Evolutionary conservation across 2,329 filamentous ascomycete genomes (phyloP).

Genomic region (Canariomyces notabilis): DNA sequence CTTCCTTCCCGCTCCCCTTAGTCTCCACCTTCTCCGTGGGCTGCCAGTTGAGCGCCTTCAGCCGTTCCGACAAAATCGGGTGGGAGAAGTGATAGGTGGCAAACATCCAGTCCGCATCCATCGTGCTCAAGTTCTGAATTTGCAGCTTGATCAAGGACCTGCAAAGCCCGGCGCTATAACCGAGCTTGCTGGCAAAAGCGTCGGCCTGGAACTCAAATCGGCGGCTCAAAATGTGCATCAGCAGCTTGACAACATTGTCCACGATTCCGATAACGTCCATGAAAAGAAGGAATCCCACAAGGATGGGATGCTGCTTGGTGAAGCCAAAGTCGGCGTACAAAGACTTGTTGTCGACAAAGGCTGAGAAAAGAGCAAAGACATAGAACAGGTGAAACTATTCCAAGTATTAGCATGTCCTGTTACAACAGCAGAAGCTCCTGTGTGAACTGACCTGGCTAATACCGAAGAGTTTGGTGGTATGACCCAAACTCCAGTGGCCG

Average conservation of each 20-base stretch:
- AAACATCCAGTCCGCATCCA: constrained; percentile 99
- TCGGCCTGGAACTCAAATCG: constrained; percentile 97
- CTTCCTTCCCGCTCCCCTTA: constrained; percentile 35
- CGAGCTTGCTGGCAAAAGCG: constrained; percentile 77
- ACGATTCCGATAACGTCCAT: constrained; percentile 93
- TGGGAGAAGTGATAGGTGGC: constrained; percentile 98
- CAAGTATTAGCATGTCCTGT: not conserved
- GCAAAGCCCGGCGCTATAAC: constrained; percentile 78
- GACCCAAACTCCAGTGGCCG: constrained; percentile 93
- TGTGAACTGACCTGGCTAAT: constrained; percentile 65
- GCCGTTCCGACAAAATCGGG: constrained; percentile 87
- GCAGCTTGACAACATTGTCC: constrained; percentile 87
- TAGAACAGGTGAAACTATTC: constrained; percentile 85
- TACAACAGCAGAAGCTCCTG: not conserved
- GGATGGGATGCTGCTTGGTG: constrained; percentile 74
- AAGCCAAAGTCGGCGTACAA: constrained; percentile 93
- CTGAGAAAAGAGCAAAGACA: constrained; percentile 92
- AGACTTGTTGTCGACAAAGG: constrained; percentile 93
- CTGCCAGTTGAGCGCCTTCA: constrained; percentile 87
- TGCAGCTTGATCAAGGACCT: constrained; percentile 92
- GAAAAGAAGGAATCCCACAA: constrained; percentile 96
- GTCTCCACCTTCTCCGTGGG: constrained; percentile 46
- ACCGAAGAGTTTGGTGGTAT: constrained; percentile 85
- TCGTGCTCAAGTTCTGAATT: constrained; percentile 94
- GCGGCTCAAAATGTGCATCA: constrained; percentile 93